Evolutionary conservation across 192 early-diverging fungal species (phyloP).

Genomic region (Backusella psychrophila): DNA sequence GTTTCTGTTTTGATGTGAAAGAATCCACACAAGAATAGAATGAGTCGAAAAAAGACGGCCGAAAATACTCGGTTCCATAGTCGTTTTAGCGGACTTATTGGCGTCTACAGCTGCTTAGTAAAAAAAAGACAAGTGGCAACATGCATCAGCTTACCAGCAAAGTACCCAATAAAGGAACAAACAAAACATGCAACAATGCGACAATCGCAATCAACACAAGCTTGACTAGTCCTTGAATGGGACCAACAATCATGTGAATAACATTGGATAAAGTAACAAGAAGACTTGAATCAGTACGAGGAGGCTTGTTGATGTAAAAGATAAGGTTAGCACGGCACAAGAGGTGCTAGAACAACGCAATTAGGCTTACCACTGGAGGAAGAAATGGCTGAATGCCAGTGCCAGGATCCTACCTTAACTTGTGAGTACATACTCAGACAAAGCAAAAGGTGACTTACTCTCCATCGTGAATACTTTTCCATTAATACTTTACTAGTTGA

Average conservation of each 20-base stretch:
- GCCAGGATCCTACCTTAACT: constrained; percentile 55
- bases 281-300: constrained; percentile 41
- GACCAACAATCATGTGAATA: constrained; percentile 44
- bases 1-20: constrained; percentile 64
- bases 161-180: constrained; percentile 43
- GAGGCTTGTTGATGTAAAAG: constrained; percentile 35
- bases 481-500: constrained; percentile 33
- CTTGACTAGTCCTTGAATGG: constrained; percentile 43
- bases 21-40: constrained; percentile 72
- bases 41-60: constrained; percentile 46
- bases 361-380: constrained; percentile 59
- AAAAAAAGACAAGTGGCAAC: neutral
- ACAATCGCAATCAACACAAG: constrained; percentile 35
- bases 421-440: neutral
- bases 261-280: constrained; percentile 27
- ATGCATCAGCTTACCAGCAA: constrained; percentile 37
- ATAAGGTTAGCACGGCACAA: neutral
- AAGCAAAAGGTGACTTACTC: constrained; percentile 48
- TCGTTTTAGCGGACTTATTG: constrained; percentile 30
- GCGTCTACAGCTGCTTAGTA: neutral
- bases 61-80: constrained; percentile 37
- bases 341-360: neutral
- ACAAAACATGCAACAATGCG: constrained; percentile 38
- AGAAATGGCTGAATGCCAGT: constrained; percentile 92
- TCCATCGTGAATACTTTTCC: constrained; percentile 91